Evolutionary conservation across 495 filamentous ascomycete genomes (phyloP), one percentile per base, ranked within the genome.

Genomic region (Aspergillus bridgeri): DNA sequence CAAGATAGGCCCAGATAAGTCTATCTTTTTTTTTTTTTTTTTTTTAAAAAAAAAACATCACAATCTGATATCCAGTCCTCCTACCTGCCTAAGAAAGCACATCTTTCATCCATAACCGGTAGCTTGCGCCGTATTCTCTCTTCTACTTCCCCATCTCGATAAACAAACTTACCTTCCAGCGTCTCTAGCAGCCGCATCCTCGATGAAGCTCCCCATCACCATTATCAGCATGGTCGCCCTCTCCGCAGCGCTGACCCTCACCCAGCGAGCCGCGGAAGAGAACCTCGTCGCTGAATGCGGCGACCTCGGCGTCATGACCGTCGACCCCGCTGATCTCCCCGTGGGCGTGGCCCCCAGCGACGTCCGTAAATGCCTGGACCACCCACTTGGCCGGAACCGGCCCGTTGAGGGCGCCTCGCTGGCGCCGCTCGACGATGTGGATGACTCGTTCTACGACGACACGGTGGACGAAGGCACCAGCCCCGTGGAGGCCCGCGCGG

Each of bases 321-420:
- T 53, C 42, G 13, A 24, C 51, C 5, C 27, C 8, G 25, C 51
- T 5, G 51, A 53, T 6, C 51, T 53, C 51, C 51, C 51, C 27
- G 29, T 21, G 29, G 51, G 51, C 27, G 51, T 53, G 27, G 19
- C 29, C 19, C 51, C 42, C 11, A 53, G 51, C 51, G 51, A 53
- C 18, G 51, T 53, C 33, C 51, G 33, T 19, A 53, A 43, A 20
- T 53, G 51, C 51, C 27, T n/a, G 18, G 21, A 53, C 33, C 51
- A 53, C 33, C 51, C 51, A 38, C 51, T 53, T 6, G 51, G 51
- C 51, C 29, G 29, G n/a, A 53, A 53, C 38, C n/a, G 51, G 38
- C 11, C 22, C 25, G 18, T 53, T 20, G 17, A 53, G 51, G 51
- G 33, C 38, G 38, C 51, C 22, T 53, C 51, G 33, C 29, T 53